Evolutionary conservation across 768 basidiomycete genomes (phyloP), one percentile per base, ranked within the genome.

Genomic region (Termitomyces sp.): DNA sequence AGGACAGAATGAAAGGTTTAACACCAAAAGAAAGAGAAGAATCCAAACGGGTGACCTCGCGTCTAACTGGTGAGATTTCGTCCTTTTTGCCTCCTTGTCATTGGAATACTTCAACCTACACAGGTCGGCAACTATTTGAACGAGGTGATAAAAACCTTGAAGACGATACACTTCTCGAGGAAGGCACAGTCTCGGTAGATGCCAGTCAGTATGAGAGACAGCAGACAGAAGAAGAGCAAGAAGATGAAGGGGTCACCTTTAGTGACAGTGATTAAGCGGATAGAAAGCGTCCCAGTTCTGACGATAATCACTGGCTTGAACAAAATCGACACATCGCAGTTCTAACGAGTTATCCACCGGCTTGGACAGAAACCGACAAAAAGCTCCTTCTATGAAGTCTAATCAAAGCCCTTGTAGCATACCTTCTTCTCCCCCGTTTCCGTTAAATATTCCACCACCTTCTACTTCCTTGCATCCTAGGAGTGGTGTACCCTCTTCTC

Each of bases 61-160:
- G 94, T 58, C 70, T 84, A 35, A 80, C 81, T 54, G 96, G 96
- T 93, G 61, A 55, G 80, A 35, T 19, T 30, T 45, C 15, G 9
- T 30, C 6, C 28, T 7, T 41, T 21, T 24, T 37, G 17, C 7
- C 8, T n/a, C 45, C 43, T 49, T 53, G 34, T 32, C 26, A 43
- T 62, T 34, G 46, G 24, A 51, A 30, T 42, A 7, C 38, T 56
- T 34, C 51, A 53, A 35, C n/a, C 8, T 47, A 3, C 15, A n/a
- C 60, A 96, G 96, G 96, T 26, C 85, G 93, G 22, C 93, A 97
- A 72, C 72, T 98, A 44, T 99, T 98, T 70, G 93, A 96, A 71
- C 82, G 83, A 38, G 64, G 64, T 15, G 85, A 92, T 66, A 81
- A 74, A 54, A 81, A 82, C 61, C 76, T 94, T 34, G 86, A 90